Percentiles rank a stretch among this genome's conserved stretches.
phyloP scores from a whole-genome alignment of 1,284 basidiomycete species.

The Ustilago xerochloae region DNA sequence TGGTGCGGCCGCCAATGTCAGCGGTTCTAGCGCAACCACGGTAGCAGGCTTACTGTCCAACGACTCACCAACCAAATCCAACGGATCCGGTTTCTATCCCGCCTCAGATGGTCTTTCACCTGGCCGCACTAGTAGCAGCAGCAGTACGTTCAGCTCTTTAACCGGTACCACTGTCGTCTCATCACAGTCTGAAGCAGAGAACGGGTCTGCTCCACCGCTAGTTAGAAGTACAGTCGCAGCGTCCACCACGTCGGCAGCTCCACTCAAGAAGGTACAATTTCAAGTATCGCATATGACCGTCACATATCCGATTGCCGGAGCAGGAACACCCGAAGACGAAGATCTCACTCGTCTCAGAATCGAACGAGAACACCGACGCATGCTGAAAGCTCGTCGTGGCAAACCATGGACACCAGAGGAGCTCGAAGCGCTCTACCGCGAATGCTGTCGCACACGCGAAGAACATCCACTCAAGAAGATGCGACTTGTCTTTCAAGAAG shows the following conservation, averaged over 20 bases:
- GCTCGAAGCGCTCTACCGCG: slow-evolving; percentile 63
- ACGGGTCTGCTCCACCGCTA: slow-evolving; percentile 2
- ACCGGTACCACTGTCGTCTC: slow-evolving; percentile 2
- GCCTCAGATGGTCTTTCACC: neutral
- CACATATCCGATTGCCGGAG: slow-evolving; percentile 64
- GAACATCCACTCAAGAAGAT: slow-evolving; percentile 64
- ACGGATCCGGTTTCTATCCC: slow-evolving; percentile 1
- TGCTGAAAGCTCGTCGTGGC: slow-evolving; percentile 40
- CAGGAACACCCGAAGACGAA: slow-evolving; percentile 59
- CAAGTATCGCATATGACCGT: slow-evolving; percentile 59
- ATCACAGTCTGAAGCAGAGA: slow-evolving; percentile 16
- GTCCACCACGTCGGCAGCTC: slow-evolving; percentile 44
- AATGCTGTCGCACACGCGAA: slow-evolving; percentile 65
- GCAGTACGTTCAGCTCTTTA: neutral
- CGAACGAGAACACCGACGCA: slow-evolving; percentile 58
- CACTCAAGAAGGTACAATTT: slow-evolving; percentile 64
- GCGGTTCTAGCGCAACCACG: slow-evolving; percentile 23
- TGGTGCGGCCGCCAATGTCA: slow-evolving; percentile 45
- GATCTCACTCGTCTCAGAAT: slow-evolving; percentile 60
- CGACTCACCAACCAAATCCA: slow-evolving; percentile 16
- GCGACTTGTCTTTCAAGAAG: slow-evolving; percentile 60
- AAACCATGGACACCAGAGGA: slow-evolving; percentile 58
- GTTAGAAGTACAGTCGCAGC: slow-evolving; percentile 27
- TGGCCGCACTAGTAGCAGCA: slow-evolving; percentile 16
- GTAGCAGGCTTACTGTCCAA: slow-evolving; percentile 22